These are phyloP conservation scores for Pachysandra terminalis DNA, from an alignment of 164 flowering plant species.

Conservation along the genomic window DNA sequence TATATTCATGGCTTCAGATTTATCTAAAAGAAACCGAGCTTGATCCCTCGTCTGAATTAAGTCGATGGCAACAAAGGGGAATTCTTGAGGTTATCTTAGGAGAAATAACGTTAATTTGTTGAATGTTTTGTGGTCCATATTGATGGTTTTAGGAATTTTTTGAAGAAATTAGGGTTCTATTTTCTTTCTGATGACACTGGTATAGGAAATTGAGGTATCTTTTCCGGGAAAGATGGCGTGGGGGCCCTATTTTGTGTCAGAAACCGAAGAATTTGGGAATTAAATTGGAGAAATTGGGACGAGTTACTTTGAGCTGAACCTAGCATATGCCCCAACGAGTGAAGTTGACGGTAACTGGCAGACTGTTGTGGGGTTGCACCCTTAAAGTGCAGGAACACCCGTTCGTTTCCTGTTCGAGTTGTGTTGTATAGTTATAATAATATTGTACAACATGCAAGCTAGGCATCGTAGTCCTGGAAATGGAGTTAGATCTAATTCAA, in stretches of 20 bases:
- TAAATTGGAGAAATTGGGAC: too few species aligned
- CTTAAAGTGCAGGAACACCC: neutral
- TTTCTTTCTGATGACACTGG: too few species aligned
- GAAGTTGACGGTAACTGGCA: too few species aligned
- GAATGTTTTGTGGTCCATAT: neutral
- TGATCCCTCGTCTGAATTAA: neutral
- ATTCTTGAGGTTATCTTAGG: too few species aligned
- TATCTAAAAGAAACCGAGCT: neutral
- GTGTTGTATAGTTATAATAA: neutral
- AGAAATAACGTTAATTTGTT: too few species aligned
- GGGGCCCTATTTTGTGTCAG: too few species aligned
- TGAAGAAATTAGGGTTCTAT: neutral
- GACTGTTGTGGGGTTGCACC: neutral
- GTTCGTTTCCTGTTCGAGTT: neutral
- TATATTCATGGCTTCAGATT: neutral
- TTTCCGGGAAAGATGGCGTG: too few species aligned
- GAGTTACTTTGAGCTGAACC: too few species aligned
- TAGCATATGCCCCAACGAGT: too few species aligned
- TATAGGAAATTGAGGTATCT: too few species aligned
- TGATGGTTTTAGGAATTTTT: neutral
- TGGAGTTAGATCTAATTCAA: conserved; percentile 54
- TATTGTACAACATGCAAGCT: conserved; percentile 38
- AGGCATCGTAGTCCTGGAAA: conserved; percentile 66
- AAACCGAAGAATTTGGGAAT: too few species aligned
- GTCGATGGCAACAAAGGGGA: too few species aligned